Conservation (phyloP, 495 filamentous ascomycete genomes). For the Penicillium bovifimosum region DNA sequence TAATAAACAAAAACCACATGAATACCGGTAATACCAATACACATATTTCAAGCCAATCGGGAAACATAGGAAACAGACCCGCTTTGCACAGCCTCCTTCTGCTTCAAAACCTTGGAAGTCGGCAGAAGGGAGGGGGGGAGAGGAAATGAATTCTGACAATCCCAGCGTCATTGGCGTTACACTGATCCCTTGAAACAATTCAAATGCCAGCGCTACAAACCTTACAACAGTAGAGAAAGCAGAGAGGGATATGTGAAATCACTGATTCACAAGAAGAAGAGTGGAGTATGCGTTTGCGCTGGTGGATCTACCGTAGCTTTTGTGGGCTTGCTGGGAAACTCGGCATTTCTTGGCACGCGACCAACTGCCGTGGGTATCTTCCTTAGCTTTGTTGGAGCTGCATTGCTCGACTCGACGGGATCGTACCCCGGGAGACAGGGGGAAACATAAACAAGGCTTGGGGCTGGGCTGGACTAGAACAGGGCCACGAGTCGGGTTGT, state of each 20-base stretch:
- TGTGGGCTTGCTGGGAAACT: slow-evolving; percentile 2
- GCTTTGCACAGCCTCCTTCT: slow-evolving; percentile 32
- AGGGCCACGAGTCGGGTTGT: not conserved
- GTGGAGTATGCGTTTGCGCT: slow-evolving; percentile 8
- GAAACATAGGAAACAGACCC: slow-evolving; percentile 21
- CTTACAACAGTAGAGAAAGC: not conserved
- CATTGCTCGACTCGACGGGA: not conserved
- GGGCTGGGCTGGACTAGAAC: not conserved
- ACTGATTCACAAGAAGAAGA: not conserved
- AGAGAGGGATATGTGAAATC: not conserved
- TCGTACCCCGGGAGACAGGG: not conserved
- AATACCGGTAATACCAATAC: slow-evolving; percentile 20
- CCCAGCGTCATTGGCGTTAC: slow-evolving; percentile 20
- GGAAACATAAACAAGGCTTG: not conserved
- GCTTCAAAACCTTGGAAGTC: slow-evolving; percentile 24
- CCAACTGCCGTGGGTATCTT: not conserved
- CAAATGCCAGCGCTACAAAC: slow-evolving; percentile 6
- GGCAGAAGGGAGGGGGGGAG: slow-evolving; percentile 13
- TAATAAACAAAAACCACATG: slow-evolving; percentile 7
- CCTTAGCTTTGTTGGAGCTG: not conserved
- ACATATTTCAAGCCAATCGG: slow-evolving; percentile 15
- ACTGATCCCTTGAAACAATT: slow-evolving; percentile 17
- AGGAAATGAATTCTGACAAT: slow-evolving; percentile 7
- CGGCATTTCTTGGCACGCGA: slow-evolving; percentile 18
- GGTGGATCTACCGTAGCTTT: not conserved